Base-by-base conservation (phyloP, 257 asterid genomes). In the Przewalskia tangutica region DNA sequence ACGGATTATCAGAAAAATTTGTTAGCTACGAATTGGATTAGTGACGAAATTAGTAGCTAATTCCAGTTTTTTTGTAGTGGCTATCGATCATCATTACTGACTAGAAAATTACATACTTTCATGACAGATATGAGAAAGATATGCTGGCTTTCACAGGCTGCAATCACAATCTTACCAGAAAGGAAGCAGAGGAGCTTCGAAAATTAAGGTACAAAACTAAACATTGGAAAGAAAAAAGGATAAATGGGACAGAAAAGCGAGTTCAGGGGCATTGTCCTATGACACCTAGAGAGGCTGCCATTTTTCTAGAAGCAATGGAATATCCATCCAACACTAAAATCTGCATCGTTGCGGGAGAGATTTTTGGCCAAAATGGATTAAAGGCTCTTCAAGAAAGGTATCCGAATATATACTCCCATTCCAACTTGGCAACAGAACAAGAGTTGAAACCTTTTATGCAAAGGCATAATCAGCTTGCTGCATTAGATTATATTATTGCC, bases 71-170 rank as follows among this genome's bases (percentile, higher is more conserved):
- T 38, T 38, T 38, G 42, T 38, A 38, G 4, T 38, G 42, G 42
- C 54, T 40, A 42, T 18, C 2, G 27, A 4, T 68, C 36, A 5
- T 75, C 42, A 11, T 75, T 50, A 8, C 12, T 63, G 34, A 63
- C n/a, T 23, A 50, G 44, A 50, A 27, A 73, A 60, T 48, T 50
- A 4, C 80, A 42, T 42, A 66, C 17, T 23, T 13, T 77, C 58
- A 83, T 71, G 32, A 55, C 77, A 87, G 90, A 73, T 88, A 88
- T 62, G 91, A 86, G 62, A 84, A 84, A 84, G 91, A 88, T 83
- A 86, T 88, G 91, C 87, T 88, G n/a, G 88, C 89, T 71, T 88
- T 88, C 85, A 88, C 91, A 4, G 91, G 91, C 38, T 88, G 91
- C 83, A 83, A 81, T 77, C 86, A 88, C 85, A 86, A 84, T 68